These are phyloP conservation scores for Pugionium dolabratum DNA, from an alignment of 345 rosid species.

Conservation along the genomic window DNA sequence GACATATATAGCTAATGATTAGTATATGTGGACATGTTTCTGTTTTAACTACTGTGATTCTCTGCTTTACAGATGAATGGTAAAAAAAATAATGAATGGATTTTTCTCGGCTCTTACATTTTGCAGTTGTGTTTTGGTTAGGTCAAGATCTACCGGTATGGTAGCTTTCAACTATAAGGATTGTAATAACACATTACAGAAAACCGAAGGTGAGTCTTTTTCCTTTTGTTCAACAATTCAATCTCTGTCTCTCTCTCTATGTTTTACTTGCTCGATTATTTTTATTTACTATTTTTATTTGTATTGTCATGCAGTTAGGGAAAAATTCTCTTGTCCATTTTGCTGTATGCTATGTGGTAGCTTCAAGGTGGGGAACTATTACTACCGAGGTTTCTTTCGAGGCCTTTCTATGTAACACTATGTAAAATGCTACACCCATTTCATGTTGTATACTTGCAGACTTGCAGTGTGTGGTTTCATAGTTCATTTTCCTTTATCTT, in stretches of 20 bases:
- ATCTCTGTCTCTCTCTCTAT: constrained; percentile 1
- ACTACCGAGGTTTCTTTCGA: constrained; percentile 15
- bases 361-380: constrained; percentile 60
- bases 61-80: too few species aligned
- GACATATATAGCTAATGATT: not conserved
- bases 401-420: constrained; percentile 12
- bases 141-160: constrained; percentile 63
- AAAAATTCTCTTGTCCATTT: constrained; percentile 90
- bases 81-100: not conserved
- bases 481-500: too few species aligned
- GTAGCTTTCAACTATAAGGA: constrained; percentile 90
- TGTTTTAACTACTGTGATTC: too few species aligned
- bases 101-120: constrained; percentile 2
- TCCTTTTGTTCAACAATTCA: not conserved
- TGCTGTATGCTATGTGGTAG: constrained; percentile 81
- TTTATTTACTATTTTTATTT: constrained; percentile 5
- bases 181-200: constrained; percentile 58
- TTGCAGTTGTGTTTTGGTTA: constrained; percentile 38
- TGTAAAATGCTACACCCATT: constrained; percentile 10
- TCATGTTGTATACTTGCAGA: constrained; percentile 12
- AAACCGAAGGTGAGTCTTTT: constrained; percentile 71
- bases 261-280: not conserved
- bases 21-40: constrained; percentile 16
- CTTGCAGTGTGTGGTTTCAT: too few species aligned
- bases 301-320: constrained; percentile 65